These are phyloP conservation scores for Leccinum truebloodii DNA, from an alignment of 768 basidiomycete species.

Conservation along the genomic window DNA sequence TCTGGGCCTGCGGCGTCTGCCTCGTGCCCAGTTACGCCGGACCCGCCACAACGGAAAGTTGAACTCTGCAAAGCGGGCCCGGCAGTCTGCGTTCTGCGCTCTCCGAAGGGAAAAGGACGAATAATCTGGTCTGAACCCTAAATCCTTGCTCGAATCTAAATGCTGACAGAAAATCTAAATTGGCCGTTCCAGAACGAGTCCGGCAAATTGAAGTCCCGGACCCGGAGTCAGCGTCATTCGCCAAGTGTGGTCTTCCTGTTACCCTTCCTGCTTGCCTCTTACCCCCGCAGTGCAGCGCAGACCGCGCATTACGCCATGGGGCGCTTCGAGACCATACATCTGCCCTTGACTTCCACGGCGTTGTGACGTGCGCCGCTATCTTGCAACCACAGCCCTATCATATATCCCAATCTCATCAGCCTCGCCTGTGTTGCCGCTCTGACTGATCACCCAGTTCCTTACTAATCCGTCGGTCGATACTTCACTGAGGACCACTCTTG, in stretches of 20 bases:
- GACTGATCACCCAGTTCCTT: too few species aligned
- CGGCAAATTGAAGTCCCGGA: neutral
- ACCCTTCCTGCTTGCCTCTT: neutral
- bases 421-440: too few species aligned
- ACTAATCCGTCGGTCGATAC: too few species aligned
- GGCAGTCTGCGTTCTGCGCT: neutral
- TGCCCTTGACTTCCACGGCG: neutral
- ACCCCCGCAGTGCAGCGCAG: neutral
- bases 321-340: neutral
- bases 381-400: neutral
- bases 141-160: neutral
- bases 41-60: neutral
- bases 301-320: neutral
- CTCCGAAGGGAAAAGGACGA: neutral
- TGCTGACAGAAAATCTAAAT: neutral
- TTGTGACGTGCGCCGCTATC: neutral
- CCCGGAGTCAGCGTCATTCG: neutral
- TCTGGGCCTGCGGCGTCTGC: conserved; percentile 1
- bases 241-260: neutral
- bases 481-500: too few species aligned
- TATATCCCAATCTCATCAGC: neutral
- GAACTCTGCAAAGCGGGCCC: neutral
- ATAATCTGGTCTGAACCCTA: neutral
- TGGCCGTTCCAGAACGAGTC: neutral
- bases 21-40: neutral